Evolutionary conservation across 345 rosid genomes (phyloP).

Genomic region (Citrus glauca): DNA sequence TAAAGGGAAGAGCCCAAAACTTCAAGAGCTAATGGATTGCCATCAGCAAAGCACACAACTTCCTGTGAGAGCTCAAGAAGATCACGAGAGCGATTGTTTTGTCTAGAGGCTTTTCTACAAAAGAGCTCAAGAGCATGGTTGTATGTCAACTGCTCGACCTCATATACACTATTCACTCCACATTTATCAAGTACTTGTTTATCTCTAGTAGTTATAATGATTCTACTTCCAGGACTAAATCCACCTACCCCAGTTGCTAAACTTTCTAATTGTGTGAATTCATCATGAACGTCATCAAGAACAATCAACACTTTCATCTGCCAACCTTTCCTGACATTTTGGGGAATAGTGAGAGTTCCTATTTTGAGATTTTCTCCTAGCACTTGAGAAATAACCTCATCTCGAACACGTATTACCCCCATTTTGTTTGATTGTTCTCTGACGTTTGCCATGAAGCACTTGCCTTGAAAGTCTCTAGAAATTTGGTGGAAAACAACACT

Average conservation of each 20-base stretch:
- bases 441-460: too few species aligned
- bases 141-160: neutral
- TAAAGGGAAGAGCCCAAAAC: too few species aligned
- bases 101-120: neutral
- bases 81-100: neutral
- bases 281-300: constrained; percentile 3
- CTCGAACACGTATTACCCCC: too few species aligned
- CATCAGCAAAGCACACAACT: neutral
- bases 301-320: neutral
- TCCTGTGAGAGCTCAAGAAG: neutral
- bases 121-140: constrained; percentile 13
- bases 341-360: neutral
- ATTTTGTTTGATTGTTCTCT: too few species aligned
- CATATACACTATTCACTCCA: neutral
- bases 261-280: neutral
- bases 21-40: constrained; percentile 13
- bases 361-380: too few species aligned
- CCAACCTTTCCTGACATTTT: neutral
- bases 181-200: neutral
- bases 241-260: neutral
- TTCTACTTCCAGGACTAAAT: neutral
- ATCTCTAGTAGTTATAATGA: constrained; percentile 4
- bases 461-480: too few species aligned
- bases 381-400: too few species aligned
- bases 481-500: too few species aligned